Evolutionary conservation across 805 yeast species (phyloP), one percentile per base, ranked within the genome.

Genomic region (Lipomyces yamadae): DNA sequence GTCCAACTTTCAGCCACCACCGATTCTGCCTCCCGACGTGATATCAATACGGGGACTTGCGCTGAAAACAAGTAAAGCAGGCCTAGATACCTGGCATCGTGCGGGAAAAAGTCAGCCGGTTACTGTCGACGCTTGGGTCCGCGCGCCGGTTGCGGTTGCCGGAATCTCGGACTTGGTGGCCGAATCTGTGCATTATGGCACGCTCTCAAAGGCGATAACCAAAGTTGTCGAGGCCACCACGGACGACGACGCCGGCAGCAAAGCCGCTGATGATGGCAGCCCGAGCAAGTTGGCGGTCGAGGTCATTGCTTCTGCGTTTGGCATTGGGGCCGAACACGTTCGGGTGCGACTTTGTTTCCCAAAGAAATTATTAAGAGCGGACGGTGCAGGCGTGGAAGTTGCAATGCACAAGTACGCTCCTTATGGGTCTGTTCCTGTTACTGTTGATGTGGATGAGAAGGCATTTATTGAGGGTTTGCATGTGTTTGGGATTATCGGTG

Each of bases 131-230:
- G 81, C 90, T 33, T 81, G 82, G 56, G 82, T 91, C 68, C 79
- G 79, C 42, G 90, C 97, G 0, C 86, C 87, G 72, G 89, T 93
- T 73, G 81, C 84, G 32, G 80, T 84, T 63, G 93, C 97, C n/a
- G 86, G 94, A n/a, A 78, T 79, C 11, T 85, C 88, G 0, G 98
- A 94, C 78, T 94, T 93, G 74, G 81, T 94, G 72, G 84, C 86
- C 66, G 86, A 89, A 73, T 89, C 97, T 4, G 84, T 94, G 70
- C 94, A 94, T 77, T 94, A 94, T 77, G 98, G 97, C 1, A 92
- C 87, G 3, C 83, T 94, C 3, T 86, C 94, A 3, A 81, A 91
- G 60, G 85, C 85, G 53, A 79, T 94, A n/a, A 76, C 84, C 52
- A 80, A 81, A 4, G 84, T 78, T 70, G 84, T 90, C 69, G 84